A percentile compares a stretch with the other conserved stretches of the same genome.
These are phyloP conservation scores for Diaporthe vexans DNA, from an alignment of 2,329 filamentous ascomycete genomes.

Conservation along the genomic window DNA sequence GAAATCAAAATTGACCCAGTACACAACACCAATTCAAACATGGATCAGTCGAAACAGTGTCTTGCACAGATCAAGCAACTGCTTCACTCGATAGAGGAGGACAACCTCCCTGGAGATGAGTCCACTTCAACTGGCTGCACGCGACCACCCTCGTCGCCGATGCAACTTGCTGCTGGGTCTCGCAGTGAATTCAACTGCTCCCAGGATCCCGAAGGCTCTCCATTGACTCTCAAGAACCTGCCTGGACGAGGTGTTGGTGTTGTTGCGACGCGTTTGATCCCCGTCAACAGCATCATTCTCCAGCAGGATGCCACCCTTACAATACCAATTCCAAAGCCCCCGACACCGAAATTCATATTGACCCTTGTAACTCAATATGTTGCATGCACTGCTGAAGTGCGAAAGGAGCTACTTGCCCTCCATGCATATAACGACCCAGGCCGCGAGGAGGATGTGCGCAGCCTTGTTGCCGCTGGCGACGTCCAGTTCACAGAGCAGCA, in stretches of 20 bases:
- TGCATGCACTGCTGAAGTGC: not conserved
- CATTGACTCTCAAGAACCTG: not conserved
- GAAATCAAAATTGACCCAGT: not conserved
- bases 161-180: not conserved
- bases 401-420: not conserved
- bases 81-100: not conserved
- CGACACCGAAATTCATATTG: too few relatives aligned
- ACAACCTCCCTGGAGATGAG: too few relatives aligned
- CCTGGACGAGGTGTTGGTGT: not conserved
- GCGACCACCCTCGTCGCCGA: too few relatives aligned
- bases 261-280: not conserved
- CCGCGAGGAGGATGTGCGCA: not conserved
- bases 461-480: not conserved
- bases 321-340: not conserved
- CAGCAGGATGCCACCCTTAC: not conserved
- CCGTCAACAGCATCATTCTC: not conserved
- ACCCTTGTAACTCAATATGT: not conserved
- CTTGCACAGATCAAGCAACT: not conserved
- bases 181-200: too few relatives aligned
- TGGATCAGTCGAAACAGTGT: not conserved
- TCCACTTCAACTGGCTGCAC: not conserved
- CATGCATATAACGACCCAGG: not conserved
- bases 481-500: not conserved
- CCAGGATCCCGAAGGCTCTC: accelerated
- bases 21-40: not conserved